Evolutionary conservation across 371 early-diverging fungal genomes (phyloP).

Genomic region (Rhizopus arrhizus): DNA sequence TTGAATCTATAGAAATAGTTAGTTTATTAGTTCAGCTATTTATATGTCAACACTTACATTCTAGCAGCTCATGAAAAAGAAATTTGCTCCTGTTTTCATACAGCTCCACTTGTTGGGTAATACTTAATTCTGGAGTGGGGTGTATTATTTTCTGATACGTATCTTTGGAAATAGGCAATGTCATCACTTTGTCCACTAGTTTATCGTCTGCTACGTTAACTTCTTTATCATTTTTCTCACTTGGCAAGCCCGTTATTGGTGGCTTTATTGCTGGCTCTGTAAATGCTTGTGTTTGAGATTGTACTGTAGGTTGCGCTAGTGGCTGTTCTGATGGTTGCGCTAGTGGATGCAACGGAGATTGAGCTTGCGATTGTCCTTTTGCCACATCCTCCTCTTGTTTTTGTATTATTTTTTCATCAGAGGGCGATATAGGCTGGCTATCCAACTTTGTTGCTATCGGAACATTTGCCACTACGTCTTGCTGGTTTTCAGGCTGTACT

Average conservation of each 20-base stretch:
- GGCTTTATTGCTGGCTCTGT: neutral
- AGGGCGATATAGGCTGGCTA: too few relatives aligned
- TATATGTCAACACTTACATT: constrained; percentile 20
- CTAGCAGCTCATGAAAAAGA: constrained; percentile 6
- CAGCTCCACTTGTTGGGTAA: neutral
- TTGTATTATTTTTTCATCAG: too few relatives aligned
- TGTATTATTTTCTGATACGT: too few relatives aligned
- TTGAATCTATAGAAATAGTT: constrained; percentile 21
- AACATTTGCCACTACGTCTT: too few relatives aligned
- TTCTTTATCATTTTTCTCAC: too few relatives aligned
- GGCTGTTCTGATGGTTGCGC: neutral
- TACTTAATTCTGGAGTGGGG: neutral
- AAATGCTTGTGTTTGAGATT: neutral
- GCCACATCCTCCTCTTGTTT: neutral
- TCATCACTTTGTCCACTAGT: too few relatives aligned
- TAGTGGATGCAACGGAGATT: neutral
- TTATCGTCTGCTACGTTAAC: too few relatives aligned
- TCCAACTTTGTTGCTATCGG: too few relatives aligned
- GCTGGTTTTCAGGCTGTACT: too few relatives aligned
- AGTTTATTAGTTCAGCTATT: neutral
- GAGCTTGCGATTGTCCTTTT: neutral
- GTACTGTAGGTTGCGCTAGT: neutral
- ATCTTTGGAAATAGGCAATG: too few relatives aligned
- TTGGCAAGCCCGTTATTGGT: too few relatives aligned
- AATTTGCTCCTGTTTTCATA: neutral